Percentiles rank a stretch among this genome's conserved stretches.
Conservation (phyloP, 2,329 filamentous ascomycete genomes). For the Drechslerella coelobrocha region DNA sequence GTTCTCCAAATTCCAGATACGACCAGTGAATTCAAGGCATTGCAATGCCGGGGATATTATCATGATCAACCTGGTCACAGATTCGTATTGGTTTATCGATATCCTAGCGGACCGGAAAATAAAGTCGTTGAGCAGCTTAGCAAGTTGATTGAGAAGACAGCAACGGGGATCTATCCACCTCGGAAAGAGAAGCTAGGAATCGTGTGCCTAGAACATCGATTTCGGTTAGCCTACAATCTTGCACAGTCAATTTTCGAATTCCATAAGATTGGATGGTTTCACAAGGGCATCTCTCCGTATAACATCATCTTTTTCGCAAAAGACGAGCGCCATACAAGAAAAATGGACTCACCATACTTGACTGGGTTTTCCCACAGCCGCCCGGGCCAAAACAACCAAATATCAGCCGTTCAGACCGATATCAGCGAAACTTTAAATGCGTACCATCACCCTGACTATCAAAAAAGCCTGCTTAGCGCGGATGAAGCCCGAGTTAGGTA, state of each 20-base stretch:
- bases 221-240: conserved; percentile 11
- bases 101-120: not conserved
- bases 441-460: conserved; percentile 2
- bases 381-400: not conserved
- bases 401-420: not conserved
- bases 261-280: conserved; percentile 17
- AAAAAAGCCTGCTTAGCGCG: not conserved
- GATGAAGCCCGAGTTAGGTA: not conserved
- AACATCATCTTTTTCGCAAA: conserved; percentile 17
- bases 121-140: not conserved
- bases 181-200: not conserved
- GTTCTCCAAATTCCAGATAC: conserved; percentile 2
- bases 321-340: not conserved
- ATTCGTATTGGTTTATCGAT: not conserved
- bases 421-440: not conserved
- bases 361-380: conserved; percentile 10
- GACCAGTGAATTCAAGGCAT: not conserved
- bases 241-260: conserved; percentile 1
- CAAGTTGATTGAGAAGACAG: not conserved
- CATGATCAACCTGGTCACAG: not conserved
- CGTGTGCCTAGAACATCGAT: conserved; percentile 2
- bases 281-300: conserved; percentile 7
- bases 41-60: not conserved
- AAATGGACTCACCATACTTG: conserved; percentile 2
- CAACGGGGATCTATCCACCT: not conserved